Base-by-base conservation (phyloP, 257 asterid genomes). In the Solanum commersonii region DNA sequence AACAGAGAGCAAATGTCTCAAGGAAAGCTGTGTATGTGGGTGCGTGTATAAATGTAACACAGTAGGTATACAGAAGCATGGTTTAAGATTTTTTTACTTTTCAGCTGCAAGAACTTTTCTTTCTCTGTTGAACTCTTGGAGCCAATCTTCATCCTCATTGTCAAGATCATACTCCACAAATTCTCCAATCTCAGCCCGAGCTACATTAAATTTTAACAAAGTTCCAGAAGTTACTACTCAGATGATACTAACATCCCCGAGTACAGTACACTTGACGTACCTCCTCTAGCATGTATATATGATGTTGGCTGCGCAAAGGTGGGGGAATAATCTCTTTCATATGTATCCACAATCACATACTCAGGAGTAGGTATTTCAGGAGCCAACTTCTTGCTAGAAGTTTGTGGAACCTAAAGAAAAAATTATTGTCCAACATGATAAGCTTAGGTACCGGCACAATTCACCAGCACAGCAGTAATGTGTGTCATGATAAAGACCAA, bases 121-220 rank as follows among this genome's bases (percentile, higher is more conserved):
- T 91, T 95, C 98, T 87, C 87, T 91, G 91, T 93, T 96, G 96
- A 94, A 94, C 88, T 92, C 98, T 60, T 90, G 92, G 89, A 96
- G 98, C 99, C 99, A 97, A 91, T 97, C 99, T 85, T 97, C 99
- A 60, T 97, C 99, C 96, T 97, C 99, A 88, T 97, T 96, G 90
- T 97, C 99, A 52, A 97, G 99, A 91, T 97, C 99, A 85, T 97
- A 97, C 93, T 97, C 99, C n/a, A 97, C 91, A 92, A 96, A 97
- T 87, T 97, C 99, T 91, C 99, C 99, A 79, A 97, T 92, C 92
- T 97, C 99, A 90, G 99, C 96, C 73, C 99, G 98, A 85, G 95
- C 99, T 97, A 94, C 78, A 94, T 90, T 89, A 63, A 73, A 87
- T 76, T 76, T 59, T 71, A 88, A 72, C 78, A 44, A 89, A 86